Evolutionary conservation across 108 stramenopile genomes (phyloP).

Genomic region (Discostella pseudostelligera): DNA sequence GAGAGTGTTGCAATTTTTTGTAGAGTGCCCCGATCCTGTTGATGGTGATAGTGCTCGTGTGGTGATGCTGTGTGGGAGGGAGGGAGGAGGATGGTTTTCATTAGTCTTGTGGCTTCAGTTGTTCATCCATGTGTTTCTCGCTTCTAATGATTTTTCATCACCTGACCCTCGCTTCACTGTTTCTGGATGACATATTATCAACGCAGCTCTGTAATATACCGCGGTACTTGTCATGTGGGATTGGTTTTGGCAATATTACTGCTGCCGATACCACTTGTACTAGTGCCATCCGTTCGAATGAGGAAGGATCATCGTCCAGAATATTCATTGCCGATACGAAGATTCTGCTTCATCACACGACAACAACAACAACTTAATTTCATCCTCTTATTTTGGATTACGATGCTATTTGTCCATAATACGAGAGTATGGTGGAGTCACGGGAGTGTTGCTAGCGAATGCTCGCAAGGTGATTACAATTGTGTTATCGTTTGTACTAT

Average conservation of each 20-base stretch:
- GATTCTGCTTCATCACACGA: background rate
- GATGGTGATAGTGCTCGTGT: no score
- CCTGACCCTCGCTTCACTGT: conserved; percentile 11
- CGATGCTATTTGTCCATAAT: conserved; percentile 43
- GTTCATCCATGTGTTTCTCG: no score
- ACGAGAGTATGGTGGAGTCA: conserved; percentile 41
- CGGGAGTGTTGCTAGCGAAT: conserved; percentile 36
- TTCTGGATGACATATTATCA: conserved; percentile 9
- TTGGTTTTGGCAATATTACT: conserved; percentile 37
- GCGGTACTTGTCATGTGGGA: conserved; percentile 45
- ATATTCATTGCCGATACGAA: background rate
- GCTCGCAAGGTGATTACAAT: conserved; percentile 46
- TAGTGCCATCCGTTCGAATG: no score
- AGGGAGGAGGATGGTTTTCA: no score
- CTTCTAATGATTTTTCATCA: background rate
- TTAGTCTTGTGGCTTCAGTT: no score
- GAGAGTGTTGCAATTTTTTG: background rate
- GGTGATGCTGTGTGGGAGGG: no score
- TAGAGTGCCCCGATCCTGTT: no score
- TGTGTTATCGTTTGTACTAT: conserved; percentile 35
- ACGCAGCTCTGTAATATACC: conserved; percentile 29
- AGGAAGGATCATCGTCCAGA: conserved; percentile 1
- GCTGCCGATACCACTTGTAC: conserved; percentile 15
- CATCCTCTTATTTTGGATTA: conserved; percentile 27
- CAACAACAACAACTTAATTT: no score